Conservation (phyloP, 441 rosid species). For the Mallotus japonicus region DNA sequence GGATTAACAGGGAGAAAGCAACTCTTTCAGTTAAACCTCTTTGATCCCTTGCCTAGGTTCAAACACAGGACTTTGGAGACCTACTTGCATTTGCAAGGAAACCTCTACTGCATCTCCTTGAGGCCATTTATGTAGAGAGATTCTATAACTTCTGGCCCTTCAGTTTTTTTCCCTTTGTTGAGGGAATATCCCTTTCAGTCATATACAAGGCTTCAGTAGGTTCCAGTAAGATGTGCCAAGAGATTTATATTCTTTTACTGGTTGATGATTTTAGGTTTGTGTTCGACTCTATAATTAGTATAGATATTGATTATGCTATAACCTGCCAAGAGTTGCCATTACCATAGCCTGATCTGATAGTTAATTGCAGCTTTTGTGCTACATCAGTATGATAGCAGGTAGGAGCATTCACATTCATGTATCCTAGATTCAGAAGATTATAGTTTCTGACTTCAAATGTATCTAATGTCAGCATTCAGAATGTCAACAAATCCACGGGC, state of each 20-base stretch:
- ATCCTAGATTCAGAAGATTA: neutral
- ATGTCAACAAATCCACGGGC: no score
- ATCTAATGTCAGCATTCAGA: neutral
- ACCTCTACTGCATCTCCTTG: neutral
- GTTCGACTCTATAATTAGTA: neutral
- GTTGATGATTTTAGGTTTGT: neutral
- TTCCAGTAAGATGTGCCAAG: neutral
- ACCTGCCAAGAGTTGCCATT: neutral
- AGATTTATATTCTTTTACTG: constrained; percentile 4
- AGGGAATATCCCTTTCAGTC: neutral
- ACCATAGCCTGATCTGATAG: neutral
- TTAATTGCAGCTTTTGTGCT: neutral
- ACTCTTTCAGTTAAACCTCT: neutral
- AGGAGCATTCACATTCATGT: neutral
- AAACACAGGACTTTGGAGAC: neutral
- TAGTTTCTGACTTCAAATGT: neutral
- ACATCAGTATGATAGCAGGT: neutral
- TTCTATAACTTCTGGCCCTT: neutral
- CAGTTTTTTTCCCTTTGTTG: neutral
- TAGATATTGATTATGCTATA: neutral
- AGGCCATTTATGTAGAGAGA: constrained; percentile 4
- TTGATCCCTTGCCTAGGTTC: neutral
- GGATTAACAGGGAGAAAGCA: neutral
- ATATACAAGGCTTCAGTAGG: neutral
- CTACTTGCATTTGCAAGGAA: neutral